Percentiles rank a stretch among this genome's conserved stretches.
phyloP scores from a whole-genome alignment of 2,329 filamentous ascomycete species.

The Helicocarpus griseus region DNA sequence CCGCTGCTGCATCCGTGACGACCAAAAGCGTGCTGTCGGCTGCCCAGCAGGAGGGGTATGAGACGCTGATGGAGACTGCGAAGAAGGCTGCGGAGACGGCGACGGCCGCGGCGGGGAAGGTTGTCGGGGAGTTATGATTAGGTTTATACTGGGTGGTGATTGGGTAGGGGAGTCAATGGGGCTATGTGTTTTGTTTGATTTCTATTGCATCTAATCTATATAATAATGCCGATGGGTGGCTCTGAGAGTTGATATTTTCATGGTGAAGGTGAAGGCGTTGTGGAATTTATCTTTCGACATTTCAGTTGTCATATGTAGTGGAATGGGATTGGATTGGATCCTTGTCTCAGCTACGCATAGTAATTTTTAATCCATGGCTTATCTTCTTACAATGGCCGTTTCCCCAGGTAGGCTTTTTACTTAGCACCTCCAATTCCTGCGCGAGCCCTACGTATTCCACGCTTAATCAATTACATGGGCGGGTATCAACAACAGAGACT shows the following conservation, averaged over 20 bases:
- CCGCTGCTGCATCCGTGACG: slow-evolving; percentile 2
- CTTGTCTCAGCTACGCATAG: too few relatives aligned
- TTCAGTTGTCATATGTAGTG: too few relatives aligned
- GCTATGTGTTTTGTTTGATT: not conserved
- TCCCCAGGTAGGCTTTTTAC: too few relatives aligned
- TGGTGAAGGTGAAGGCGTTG: too few relatives aligned
- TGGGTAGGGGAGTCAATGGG: not conserved
- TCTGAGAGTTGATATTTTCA: too few relatives aligned
- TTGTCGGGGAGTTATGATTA: slow-evolving; percentile 22
- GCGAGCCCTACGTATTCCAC: too few relatives aligned
- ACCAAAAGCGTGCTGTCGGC: slow-evolving; percentile 18
- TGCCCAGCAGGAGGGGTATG: slow-evolving; percentile 25
- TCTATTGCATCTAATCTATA: not conserved
- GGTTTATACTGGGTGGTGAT: not conserved
- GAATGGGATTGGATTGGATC: too few relatives aligned
- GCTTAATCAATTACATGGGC: not conserved
- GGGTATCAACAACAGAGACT: not conserved
- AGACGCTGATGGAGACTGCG: slow-evolving; percentile 41
- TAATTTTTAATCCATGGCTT: too few relatives aligned
- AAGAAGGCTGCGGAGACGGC: slow-evolving; percentile 34
- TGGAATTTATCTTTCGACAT: too few relatives aligned
- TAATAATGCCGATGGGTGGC: not conserved
- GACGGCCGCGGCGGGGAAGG: slow-evolving; percentile 12
- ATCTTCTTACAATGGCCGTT: too few relatives aligned
- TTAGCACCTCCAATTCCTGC: too few relatives aligned